Conservation (phyloP, 2,329 filamentous ascomycete species). For the Kalmusia sp. region DNA sequence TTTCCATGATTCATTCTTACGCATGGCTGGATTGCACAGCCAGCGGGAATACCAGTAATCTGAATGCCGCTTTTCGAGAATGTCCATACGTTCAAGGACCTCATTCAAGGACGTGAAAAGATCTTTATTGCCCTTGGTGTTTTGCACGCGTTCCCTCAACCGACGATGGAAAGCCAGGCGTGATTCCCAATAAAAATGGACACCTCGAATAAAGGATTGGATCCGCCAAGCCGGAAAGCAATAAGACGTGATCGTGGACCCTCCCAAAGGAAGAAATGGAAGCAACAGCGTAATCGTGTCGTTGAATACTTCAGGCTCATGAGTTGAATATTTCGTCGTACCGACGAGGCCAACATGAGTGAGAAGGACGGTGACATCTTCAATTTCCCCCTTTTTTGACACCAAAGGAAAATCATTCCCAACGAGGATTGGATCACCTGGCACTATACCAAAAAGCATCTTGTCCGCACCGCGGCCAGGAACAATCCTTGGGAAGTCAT, state of each 20-base stretch:
- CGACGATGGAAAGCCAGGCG: constrained; percentile 6
- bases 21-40: constrained; percentile 3
- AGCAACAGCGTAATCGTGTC: constrained; percentile 8
- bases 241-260: constrained; percentile 1
- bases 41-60: constrained; percentile 6
- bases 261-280: constrained; percentile 10
- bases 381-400: neutral
- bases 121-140: neutral
- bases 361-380: neutral
- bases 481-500: constrained; percentile 1
- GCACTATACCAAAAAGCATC: constrained; percentile 11
- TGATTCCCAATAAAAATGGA: constrained; percentile 8
- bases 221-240: constrained; percentile 4
- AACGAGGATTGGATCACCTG: constrained; percentile 11
- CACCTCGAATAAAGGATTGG: neutral
- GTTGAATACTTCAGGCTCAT: constrained; percentile 9
- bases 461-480: constrained; percentile 11
- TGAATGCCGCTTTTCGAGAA: neutral
- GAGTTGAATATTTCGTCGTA: no score
- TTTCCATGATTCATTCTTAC: neutral
- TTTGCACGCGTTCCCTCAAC: neutral
- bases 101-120: neutral
- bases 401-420: constrained; percentile 9
- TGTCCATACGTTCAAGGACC: neutral
- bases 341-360: no score